Base-by-base conservation (phyloP, 352 stramenopile species). In the Phytophthora sojae region DNA sequence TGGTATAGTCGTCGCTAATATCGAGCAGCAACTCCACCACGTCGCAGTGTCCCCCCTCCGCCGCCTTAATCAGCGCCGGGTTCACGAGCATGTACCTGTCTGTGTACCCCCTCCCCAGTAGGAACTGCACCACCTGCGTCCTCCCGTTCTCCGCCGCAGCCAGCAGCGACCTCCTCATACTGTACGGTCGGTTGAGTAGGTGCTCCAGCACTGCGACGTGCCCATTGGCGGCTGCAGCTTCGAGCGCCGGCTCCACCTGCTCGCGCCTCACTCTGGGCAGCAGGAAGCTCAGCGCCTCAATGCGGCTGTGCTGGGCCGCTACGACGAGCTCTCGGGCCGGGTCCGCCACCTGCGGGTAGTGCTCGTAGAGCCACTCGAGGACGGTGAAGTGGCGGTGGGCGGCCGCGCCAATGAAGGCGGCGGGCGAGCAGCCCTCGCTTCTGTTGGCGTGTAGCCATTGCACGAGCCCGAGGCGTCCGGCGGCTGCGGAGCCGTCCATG, bases 271-370 rank as follows among this genome's bases (percentile, higher is more conserved):
- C 53, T 29, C 25, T 49, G 2, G 14, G 15, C 11, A 30, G 17
- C 7, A 69, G 42, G 19, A 50, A 69, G 12, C 8, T 99, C 78
- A 97, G 98, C 69, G 92, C 99, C 47, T 50, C n/a, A 19, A 54
- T 23, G 15, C 56, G 17, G 5, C 42, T 54, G 19, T 44, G 45
- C 8, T 56, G n/a, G 7, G 61, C 61, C 14, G 61, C 53, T n/a
- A 30, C 44, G 9, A 63, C 42, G 5, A 69, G 47, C 59, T 69
- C 61, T 12, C 50, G 15, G 3, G 39, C 26, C 6, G 61, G 52
- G 12, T 50, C 44, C 6, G 52, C 53, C 19, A 42, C 3, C 14
- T 56, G 12, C 8, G 51, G 52, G 30, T 63, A 69, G n/a, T 50
- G 39, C 12, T 63, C 26, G 29, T 69, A 63, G 39, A 62, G 26